A percentile compares a stretch with the other conserved stretches of the same genome.
Evolutionary conservation across 768 basidiomycete genomes (phyloP).

Genomic region (Lactifluus volemus): DNA sequence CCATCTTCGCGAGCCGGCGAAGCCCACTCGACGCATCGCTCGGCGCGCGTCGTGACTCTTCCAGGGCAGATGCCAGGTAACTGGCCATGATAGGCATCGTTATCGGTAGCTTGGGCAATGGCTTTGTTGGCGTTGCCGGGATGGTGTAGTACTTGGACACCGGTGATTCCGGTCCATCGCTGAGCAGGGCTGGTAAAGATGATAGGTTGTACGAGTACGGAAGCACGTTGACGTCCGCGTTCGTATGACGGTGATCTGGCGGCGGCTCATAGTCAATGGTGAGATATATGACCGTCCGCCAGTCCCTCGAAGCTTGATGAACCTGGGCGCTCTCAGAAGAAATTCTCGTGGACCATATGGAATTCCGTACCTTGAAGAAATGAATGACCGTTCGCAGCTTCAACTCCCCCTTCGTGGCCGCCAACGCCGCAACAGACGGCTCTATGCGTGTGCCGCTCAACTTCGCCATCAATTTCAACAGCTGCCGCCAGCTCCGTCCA

Average conservation of each 20-base stretch:
- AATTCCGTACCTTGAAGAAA: conserved; percentile 53
- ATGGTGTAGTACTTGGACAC: conserved; percentile 66
- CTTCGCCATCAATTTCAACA: conserved; percentile 68
- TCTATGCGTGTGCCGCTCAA: conserved; percentile 63
- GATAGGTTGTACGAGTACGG: conserved; percentile 68
- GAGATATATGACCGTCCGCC: conserved; percentile 73
- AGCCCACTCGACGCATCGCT: conserved; percentile 52
- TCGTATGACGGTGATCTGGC: conserved; percentile 36
- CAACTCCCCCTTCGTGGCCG: conserved; percentile 44
- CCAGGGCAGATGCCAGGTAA: conserved; percentile 64
- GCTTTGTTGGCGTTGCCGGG: conserved; percentile 48
- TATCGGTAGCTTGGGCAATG: conserved; percentile 66
- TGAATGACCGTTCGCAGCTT: conserved; percentile 69
- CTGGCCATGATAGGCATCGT: conserved; percentile 66
- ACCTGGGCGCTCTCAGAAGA: conserved; percentile 34
- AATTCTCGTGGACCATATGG: neutral
- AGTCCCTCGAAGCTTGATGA: conserved; percentile 48
- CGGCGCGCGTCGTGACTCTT: conserved; percentile 54
- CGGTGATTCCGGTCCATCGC: conserved; percentile 51
- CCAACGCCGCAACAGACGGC: conserved; percentile 59
- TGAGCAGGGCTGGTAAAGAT: conserved; percentile 50
- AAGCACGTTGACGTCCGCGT: conserved; percentile 52
- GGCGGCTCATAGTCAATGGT: conserved; percentile 64
- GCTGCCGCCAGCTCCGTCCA: conserved; percentile 63
- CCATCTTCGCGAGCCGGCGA: conserved; percentile 60